Conservation (phyloP, 148 eudicot species). For the Fagopyrum tataricum region DNA sequence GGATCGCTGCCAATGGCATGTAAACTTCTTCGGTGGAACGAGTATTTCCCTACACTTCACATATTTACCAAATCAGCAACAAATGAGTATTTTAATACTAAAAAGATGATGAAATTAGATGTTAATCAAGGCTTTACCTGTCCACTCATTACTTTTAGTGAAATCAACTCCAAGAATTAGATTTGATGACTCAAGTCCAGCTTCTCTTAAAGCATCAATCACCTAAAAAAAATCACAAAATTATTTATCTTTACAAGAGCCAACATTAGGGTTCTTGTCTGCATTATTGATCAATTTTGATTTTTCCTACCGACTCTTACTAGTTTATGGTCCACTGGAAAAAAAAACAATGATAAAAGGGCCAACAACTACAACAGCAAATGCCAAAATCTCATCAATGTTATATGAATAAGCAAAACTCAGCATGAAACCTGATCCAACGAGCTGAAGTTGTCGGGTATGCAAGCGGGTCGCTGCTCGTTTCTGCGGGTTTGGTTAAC, state of each 20-base stretch:
- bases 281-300: too few relatives aligned
- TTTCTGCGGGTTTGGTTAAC: background rate
- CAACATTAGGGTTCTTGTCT: background rate
- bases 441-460: constrained; percentile 71
- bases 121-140: constrained; percentile 28
- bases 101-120: background rate
- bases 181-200: constrained; percentile 88
- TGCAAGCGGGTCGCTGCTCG: constrained; percentile 15
- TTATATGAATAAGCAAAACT: background rate
- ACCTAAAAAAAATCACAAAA: constrained; percentile 30
- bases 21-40: constrained; percentile 65
- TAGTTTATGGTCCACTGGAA: too few relatives aligned
- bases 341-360: too few relatives aligned
- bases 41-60: constrained; percentile 38
- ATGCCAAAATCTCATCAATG: background rate
- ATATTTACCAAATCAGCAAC: constrained; percentile 1
- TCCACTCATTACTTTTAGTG: constrained; percentile 72
- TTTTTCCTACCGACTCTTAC: too few relatives aligned
- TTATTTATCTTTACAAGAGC: background rate
- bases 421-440: constrained; percentile 51
- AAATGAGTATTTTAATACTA: background rate
- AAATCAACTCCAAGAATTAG: constrained; percentile 72
- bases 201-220: constrained; percentile 58
- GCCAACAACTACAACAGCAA: background rate
- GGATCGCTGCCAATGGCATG: constrained; percentile 50